Percentiles rank a stretch among this genome's conserved stretches.
These are phyloP conservation scores for Backusella tarrabulga DNA, from an alignment of 192 early-diverging fungal species.

Conservation along the genomic window DNA sequence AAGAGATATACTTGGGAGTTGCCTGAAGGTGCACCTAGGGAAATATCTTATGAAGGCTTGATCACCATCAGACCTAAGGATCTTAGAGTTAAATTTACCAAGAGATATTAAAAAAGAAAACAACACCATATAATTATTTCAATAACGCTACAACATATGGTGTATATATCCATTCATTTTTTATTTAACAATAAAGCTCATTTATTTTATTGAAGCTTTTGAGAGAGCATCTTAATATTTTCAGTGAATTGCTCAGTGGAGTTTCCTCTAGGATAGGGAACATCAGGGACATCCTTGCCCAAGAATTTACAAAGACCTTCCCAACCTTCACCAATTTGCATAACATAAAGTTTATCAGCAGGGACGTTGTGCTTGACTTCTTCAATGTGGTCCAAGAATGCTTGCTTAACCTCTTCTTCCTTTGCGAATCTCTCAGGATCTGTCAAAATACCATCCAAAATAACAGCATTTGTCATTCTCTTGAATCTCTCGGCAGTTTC, in stretches of 20 bases:
- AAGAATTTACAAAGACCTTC: slow-evolving; percentile 11
- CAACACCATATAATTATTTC: not conserved
- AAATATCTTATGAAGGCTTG: not conserved
- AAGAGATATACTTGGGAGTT: slow-evolving; percentile 14
- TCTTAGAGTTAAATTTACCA: slow-evolving; percentile 2
- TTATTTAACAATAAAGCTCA: not conserved
- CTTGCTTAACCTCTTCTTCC: slow-evolving; percentile 2
- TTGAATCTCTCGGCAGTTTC: not conserved
- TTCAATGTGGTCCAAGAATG: slow-evolving; percentile 5
- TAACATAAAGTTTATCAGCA: not conserved
- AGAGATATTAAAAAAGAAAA: not conserved
- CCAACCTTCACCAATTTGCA: slow-evolving; percentile 18
- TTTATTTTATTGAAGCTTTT: not conserved
- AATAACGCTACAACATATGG: not conserved
- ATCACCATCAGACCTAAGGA: not conserved
- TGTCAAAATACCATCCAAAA: not conserved
- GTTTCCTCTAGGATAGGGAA: slow-evolving; percentile 10
- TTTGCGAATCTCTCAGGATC: not conserved
- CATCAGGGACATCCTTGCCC: not conserved
- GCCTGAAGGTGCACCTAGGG: slow-evolving; percentile 9
- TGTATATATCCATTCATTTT: not conserved
- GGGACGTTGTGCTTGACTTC: slow-evolving; percentile 5
- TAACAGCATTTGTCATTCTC: not conserved
- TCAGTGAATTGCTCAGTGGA: not conserved
- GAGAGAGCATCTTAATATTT: not conserved